Conservation (phyloP, 2,329 filamentous ascomycete genomes). For the Lasiodiplodia sp. region DNA sequence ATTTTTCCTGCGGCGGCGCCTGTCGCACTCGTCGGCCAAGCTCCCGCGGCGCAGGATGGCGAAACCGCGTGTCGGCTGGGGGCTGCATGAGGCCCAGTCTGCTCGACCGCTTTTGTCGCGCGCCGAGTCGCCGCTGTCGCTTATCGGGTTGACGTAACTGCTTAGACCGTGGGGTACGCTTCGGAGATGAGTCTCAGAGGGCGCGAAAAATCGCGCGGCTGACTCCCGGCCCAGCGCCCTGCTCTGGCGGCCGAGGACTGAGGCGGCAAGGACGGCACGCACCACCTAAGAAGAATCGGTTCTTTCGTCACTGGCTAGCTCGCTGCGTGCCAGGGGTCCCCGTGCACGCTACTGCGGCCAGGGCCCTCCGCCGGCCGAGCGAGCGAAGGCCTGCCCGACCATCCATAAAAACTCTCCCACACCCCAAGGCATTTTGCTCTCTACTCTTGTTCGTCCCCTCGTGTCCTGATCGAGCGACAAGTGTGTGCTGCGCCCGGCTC, state of each 20-base stretch:
- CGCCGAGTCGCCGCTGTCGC: constrained; percentile 20
- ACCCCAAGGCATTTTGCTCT: constrained; percentile 14
- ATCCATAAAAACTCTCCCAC: constrained; percentile 28
- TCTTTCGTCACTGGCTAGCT: constrained; percentile 29
- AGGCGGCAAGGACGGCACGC: constrained; percentile 29
- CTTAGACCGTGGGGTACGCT: constrained; percentile 25
- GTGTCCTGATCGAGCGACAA: constrained; percentile 31
- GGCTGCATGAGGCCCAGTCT: constrained; percentile 29
- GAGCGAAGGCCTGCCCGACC: constrained; percentile 4
- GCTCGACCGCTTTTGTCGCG: constrained; percentile 29
- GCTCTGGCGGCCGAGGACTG: constrained; percentile 23
- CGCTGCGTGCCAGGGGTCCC: constrained; percentile 25
- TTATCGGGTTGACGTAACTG: constrained; percentile 29
- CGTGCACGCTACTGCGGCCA: constrained; percentile 15
- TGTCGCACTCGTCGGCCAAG: constrained; percentile 21
- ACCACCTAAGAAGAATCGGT: constrained; percentile 26
- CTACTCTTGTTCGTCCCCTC: constrained; percentile 31
- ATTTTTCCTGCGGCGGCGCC: constrained; percentile 1
- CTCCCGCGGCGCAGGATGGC: constrained; percentile 25
- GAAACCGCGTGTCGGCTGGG: constrained; percentile 20
- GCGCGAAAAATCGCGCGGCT: constrained; percentile 30
- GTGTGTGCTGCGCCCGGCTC: constrained; percentile 31
- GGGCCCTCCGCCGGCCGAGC: constrained; percentile 22
- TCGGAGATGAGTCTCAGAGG: constrained; percentile 24
- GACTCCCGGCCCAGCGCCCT: constrained; percentile 21